A percentile compares a stretch with the other conserved stretches of the same genome.
These are phyloP conservation scores for Thinopyrum obtusiflorum DNA, from an alignment of 202 grass and related monocot species.

Conservation along the genomic window DNA sequence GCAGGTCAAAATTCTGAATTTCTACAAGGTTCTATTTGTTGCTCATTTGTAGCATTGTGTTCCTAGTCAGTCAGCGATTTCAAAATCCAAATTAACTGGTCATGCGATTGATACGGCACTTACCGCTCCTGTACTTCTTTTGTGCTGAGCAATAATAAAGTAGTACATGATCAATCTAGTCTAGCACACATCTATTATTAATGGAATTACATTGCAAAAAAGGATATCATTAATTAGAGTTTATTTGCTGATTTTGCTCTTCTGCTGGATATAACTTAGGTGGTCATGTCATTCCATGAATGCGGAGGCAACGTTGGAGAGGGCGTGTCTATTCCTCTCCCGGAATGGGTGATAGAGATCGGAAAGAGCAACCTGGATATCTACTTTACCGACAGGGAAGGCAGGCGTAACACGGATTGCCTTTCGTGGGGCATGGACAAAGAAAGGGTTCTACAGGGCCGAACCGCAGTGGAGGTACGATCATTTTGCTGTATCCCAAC, in stretches of 20 bases:
- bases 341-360: constrained; percentile 81
- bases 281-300: constrained; percentile 95
- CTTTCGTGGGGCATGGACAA: constrained; percentile 93
- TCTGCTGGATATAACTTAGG: constrained; percentile 47
- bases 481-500: background rate
- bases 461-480: constrained; percentile 82
- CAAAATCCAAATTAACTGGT: no score
- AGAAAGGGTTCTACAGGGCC: constrained; percentile 69
- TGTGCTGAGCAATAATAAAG: no score
- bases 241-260: background rate
- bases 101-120: no score
- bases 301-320: constrained; percentile 82
- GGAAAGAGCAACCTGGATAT: constrained; percentile 83
- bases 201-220: background rate
- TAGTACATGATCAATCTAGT: no score
- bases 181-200: background rate
- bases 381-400: constrained; percentile 81
- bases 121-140: no score
- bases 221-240: background rate
- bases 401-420: constrained; percentile 64
- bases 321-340: constrained; percentile 68
- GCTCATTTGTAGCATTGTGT: no score
- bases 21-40: no score
- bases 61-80: no score
- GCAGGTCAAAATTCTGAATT: constrained; percentile 78